Evolutionary conservation across 1,284 basidiomycete genomes (phyloP), one percentile per base, ranked within the genome.

Genomic region (Trichosporon inkin): DNA sequence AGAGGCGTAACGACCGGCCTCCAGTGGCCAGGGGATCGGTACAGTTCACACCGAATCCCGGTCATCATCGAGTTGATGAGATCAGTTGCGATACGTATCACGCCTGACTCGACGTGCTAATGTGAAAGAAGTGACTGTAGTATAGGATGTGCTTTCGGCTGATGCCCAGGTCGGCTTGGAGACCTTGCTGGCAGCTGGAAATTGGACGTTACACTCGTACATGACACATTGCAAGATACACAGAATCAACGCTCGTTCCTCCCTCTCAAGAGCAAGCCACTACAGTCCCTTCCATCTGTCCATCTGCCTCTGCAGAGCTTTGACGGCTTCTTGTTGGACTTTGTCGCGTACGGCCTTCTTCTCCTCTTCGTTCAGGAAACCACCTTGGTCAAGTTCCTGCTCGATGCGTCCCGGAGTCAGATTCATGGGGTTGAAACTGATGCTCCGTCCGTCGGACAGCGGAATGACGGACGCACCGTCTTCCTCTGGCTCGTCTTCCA

Each of bases 361-460:
- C 65, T 77, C 73, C 61, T 76, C 71, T 22, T 64, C 60, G 14
- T 61, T 62, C 10, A 53, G 62, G 39, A 74, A 55, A 3, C 70
- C 70, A 14, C 68, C 68, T 34, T 71, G 57, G 6, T 66, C 65
- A 35, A 76, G 61, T 62, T 77, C 74, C 40, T 55, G 63, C 19
- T 75, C 68, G 35, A 77, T 68, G 16, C 67, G 40, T 3, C 62
- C 70, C 1, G 72, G 70, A 13, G 57, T 62, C 11, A 74, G 56
- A 4, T 63, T 49, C 8, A 75, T 53, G 1, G 75, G 74, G 56
- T 77, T 68, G 56, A 76, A 76, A 2, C 49, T 52, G 28, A 77
- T 66, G 1, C 55, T 62, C 17, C 72, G 59, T 4, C 74, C 74
- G 53, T 76, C 71, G 14, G 62, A 63, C 0, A 75, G 62, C 1